Evolutionary conservation across 129 eudicot genomes (phyloP), one percentile per base, ranked within the genome.

Genomic region (Kitagawia praeruptora): DNA sequence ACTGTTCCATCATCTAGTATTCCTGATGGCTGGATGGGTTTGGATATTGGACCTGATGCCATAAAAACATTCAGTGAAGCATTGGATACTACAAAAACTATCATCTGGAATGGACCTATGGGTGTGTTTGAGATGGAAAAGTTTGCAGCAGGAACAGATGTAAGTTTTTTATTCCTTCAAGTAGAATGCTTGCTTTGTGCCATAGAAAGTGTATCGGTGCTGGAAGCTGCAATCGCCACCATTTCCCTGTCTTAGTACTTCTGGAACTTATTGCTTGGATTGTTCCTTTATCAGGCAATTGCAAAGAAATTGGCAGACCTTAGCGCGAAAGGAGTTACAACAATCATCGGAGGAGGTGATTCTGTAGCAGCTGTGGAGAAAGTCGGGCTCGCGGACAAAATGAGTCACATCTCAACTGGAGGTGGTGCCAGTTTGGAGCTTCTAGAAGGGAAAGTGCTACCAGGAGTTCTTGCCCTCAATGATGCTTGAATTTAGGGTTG

Each of bases 391-490:
- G 98, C 97, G 0, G 97, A 94, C 83, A 91, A 94, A 88, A 92
- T 94, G 98, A 94, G 98, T 88, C 98, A 94, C 81, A 94, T 94
- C 81, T 94, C 98, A 0, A 94, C 98, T 5, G 98, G 98, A 66
- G 98, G 98, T 4, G 98, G 98, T 86, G 98, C 98, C 37, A 94
- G 98, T 78, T 86, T 94, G 91, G 98, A 94, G 81, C 97, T 94
- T 81, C 89, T 94, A 1, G 98, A 94, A 75, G 98, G 98, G 16
- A 94, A 94, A 74, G 56, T 88, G 38, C 93, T 94, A 28, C 98
- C 98, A 41, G 98, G 98, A 31, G 98, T 94, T 78, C 96, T 94
- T 39, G 98, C 98, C 25, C 88, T 94, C 49, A 78, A 94, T 77
- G 98, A 90, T 9, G 98, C 96, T 75, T 94, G 83, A 86, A 19